Percentiles rank a stretch among this genome's conserved stretches.
These are phyloP conservation scores for Talaromyces islandicus DNA, from an alignment of 2,329 filamentous ascomycete genomes.

Conservation along the genomic window DNA sequence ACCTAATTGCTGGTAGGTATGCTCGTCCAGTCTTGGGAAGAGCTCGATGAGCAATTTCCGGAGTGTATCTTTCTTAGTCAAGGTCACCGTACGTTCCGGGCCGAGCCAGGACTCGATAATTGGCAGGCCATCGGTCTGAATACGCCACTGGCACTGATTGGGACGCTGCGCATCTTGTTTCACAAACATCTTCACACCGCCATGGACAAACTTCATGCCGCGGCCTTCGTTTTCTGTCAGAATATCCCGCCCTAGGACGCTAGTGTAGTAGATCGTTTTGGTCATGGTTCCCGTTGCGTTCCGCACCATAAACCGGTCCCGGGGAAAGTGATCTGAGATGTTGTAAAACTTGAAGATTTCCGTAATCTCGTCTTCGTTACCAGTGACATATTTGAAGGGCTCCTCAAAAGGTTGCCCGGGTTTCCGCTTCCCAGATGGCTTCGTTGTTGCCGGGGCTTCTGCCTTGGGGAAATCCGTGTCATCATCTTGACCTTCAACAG, in stretches of 20 bases:
- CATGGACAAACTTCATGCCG: constrained; percentile 92
- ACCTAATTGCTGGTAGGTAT: constrained; percentile 67
- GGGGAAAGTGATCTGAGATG: constrained; percentile 75
- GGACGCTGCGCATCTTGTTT: constrained; percentile 88
- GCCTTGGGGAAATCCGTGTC: constrained; percentile 17
- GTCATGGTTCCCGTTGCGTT: constrained; percentile 82
- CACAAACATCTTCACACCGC: constrained; percentile 98
- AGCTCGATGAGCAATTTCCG: constrained; percentile 83
- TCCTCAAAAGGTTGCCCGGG: constrained; percentile 63
- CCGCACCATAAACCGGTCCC: constrained; percentile 90
- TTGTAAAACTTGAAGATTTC: constrained; percentile 80
- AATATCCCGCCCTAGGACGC: constrained; percentile 75
- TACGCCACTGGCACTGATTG: constrained; percentile 86
- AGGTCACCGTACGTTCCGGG: constrained; percentile 64
- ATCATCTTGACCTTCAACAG: constrained; percentile 17
- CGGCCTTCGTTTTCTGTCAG: constrained; percentile 80
- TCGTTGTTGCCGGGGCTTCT: constrained; percentile 8
- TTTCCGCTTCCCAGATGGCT: constrained; percentile 29
- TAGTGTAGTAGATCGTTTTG: constrained; percentile 97
- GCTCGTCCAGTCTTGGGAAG: constrained; percentile 81
- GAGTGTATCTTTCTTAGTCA: constrained; percentile 74
- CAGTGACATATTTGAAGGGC: constrained; percentile 83
- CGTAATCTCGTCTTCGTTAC: constrained; percentile 68
- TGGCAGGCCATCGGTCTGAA: constrained; percentile 88
- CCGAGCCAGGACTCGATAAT: constrained; percentile 90